phyloP scores from a whole-genome alignment of 2,329 filamentous ascomycete genomes.

The Sporothrix schenckii region DNA sequence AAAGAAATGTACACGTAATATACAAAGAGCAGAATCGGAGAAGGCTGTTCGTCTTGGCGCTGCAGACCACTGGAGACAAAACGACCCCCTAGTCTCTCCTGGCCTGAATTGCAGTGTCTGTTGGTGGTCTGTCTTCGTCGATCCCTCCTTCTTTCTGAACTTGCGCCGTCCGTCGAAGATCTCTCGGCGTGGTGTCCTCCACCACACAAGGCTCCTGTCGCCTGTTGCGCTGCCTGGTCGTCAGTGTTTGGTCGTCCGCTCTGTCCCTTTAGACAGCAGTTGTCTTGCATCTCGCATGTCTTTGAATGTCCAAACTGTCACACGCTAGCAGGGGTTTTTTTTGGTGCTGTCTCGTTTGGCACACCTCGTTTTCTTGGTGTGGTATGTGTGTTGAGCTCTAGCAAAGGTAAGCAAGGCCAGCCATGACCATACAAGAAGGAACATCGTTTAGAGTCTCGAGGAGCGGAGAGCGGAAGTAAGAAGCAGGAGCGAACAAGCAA shows the following conservation, averaged over 20 bases:
- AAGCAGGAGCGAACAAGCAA: not conserved
- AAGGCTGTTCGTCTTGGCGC: slow-evolving; percentile 22
- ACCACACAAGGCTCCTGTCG: slow-evolving; percentile 5
- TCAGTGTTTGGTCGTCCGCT: no score
- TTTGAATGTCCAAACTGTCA: not conserved
- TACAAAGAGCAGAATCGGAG: not conserved
- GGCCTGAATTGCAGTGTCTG: not conserved
- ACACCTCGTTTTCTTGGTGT: not conserved
- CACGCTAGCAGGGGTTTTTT: not conserved
- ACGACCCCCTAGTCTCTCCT: not conserved
- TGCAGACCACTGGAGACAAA: slow-evolving; percentile 1
- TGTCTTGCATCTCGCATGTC: not conserved
- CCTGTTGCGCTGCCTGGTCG: not conserved
- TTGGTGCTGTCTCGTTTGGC: not conserved
- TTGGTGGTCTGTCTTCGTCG: slow-evolving; percentile 12
- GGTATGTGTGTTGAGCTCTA: not conserved
- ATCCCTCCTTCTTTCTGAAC: slow-evolving; percentile 14
- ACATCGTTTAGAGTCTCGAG: no score
- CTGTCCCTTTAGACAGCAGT: not conserved
- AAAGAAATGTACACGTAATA: not conserved
- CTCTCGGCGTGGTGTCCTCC: slow-evolving; percentile 7
- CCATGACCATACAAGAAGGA: no score
- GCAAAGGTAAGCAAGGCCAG: not conserved
- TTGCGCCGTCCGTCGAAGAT: not conserved
- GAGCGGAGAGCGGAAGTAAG: not conserved